Conservation (phyloP, 2,329 filamentous ascomycete species). For the Neonectria sp. region DNA sequence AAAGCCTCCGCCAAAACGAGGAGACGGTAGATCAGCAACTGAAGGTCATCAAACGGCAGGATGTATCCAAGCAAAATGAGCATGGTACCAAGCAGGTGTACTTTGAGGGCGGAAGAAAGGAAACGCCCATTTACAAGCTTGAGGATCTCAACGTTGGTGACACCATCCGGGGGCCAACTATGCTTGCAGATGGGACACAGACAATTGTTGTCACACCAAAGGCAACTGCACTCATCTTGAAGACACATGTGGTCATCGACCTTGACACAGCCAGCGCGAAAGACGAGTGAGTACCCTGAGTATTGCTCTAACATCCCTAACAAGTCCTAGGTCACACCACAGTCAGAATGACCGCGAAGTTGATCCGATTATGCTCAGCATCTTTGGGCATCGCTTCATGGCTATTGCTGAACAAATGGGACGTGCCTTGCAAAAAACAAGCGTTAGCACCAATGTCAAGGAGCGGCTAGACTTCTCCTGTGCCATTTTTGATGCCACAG, state of each 20-base stretch:
- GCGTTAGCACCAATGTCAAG: conserved; percentile 86
- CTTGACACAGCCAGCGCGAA: conserved; percentile 71
- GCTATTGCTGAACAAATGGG: conserved; percentile 90
- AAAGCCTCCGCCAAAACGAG: conserved; percentile 84
- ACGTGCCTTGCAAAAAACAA: conserved; percentile 83
- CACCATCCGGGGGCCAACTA: conserved; percentile 83
- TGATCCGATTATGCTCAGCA: conserved; percentile 86
- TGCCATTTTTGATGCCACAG: conserved; percentile 82
- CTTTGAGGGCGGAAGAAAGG: conserved; percentile 83
- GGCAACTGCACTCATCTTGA: conserved; percentile 81
- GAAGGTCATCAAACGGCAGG: conserved; percentile 74
- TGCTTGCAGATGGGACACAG: conserved; percentile 89
- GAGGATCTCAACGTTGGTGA: conserved; percentile 81
- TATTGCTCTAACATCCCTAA: conserved; percentile 9
- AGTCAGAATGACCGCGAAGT: conserved; percentile 56
- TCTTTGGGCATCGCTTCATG: conserved; percentile 90
- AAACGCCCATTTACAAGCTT: conserved; percentile 88
- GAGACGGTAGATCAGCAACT: conserved; percentile 90
- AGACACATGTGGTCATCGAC: conserved; percentile 92
- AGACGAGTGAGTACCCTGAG: conserved; percentile 47
- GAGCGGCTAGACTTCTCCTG: conserved; percentile 88
- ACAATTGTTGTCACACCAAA: conserved; percentile 91
- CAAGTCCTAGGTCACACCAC: conserved; percentile 8
- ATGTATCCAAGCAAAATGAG: conserved; percentile 70
- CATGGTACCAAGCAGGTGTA: conserved; percentile 82